Conservation (phyloP, 148 eudicot genomes). For the Silene latifolia region DNA sequence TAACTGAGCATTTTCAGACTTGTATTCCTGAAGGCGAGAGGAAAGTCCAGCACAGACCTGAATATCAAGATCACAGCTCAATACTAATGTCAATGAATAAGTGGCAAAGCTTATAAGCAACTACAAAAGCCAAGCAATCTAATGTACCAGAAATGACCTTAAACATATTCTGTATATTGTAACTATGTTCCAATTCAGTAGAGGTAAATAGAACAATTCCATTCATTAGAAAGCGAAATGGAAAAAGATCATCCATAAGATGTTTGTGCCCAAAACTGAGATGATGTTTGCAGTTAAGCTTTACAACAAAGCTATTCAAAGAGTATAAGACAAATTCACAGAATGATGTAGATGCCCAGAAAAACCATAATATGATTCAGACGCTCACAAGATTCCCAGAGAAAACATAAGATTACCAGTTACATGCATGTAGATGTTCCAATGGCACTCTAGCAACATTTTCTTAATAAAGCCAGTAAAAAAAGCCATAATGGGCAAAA, state of each 20-base stretch:
- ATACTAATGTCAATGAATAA: not conserved
- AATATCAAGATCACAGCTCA: slow-evolving; percentile 28
- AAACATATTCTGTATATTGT: no score
- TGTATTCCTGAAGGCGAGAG: slow-evolving; percentile 96
- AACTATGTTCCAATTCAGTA: no score
- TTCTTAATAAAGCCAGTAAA: not conserved
- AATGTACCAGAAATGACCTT: not conserved
- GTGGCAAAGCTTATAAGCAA: slow-evolving; percentile 2
- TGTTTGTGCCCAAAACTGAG: not conserved
- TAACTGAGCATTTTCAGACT: slow-evolving; percentile 94
- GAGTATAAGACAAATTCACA: not conserved
- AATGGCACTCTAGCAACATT: slow-evolving; percentile 2
- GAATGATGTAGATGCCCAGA: not conserved
- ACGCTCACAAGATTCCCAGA: not conserved
- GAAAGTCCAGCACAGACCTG: slow-evolving; percentile 99
- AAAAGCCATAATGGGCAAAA: not conserved
- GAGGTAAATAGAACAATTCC: not conserved
- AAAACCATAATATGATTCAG: not conserved
- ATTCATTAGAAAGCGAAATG: not conserved
- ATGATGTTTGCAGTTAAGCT: not conserved
- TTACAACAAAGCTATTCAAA: not conserved
- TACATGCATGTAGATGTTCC: not conserved
- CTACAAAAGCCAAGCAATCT: slow-evolving; percentile 8
- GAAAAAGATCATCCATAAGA: not conserved
- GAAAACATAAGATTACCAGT: not conserved